Base-by-base conservation (phyloP, 2,329 filamentous ascomycete species). In the Plenodomus tracheiphilus region DNA sequence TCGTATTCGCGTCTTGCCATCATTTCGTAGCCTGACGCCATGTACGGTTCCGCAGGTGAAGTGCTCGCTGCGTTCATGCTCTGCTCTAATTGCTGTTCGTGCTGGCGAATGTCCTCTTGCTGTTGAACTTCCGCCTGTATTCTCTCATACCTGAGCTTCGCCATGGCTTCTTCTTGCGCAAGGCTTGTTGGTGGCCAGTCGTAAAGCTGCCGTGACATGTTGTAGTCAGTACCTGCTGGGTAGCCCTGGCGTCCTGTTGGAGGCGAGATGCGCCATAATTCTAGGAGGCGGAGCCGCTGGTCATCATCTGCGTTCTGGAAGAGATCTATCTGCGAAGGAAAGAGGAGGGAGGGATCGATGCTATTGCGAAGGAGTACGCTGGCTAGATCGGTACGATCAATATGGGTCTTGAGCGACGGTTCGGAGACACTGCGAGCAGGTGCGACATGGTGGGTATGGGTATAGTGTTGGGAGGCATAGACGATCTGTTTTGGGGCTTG, bases 391-490 rank as follows among this genome's bases (percentile, higher is more conserved):
- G 67, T 66, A 16, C 50, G 41, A 11, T 68, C 63, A 28, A 69
- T 64, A 10, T 70, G 62, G 15, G 61, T 68, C 46, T 65, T 67
- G n/a, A 43, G 51, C 32, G 61, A 77, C 19, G 61, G 51, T 22
- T 64, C 59, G 8, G 61, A 61, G 16, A 59, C 57, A 40, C 62
- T 66, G 25, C 61, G 60, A 34, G 60, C 49, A 68, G 69, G 65
- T 4, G 58, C 77, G 53, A 86, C 68, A 68, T 95, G 89, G 38
- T 87, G 78, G 8, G 89, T 91, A 67, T 92, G 90, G 56, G 87
- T 87, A 71, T 96, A 96, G 71, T 96, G 91, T 65, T 89, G 86
- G 9, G 89, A 88, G 59, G 89, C 84, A 75, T 94, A 95, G 54
- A 82, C 78, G 54, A 89, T 86, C 18, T 79, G 75, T 45, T 78